Conservation (phyloP, 441 rosid genomes). For the Arabidopsis hybrid region DNA sequence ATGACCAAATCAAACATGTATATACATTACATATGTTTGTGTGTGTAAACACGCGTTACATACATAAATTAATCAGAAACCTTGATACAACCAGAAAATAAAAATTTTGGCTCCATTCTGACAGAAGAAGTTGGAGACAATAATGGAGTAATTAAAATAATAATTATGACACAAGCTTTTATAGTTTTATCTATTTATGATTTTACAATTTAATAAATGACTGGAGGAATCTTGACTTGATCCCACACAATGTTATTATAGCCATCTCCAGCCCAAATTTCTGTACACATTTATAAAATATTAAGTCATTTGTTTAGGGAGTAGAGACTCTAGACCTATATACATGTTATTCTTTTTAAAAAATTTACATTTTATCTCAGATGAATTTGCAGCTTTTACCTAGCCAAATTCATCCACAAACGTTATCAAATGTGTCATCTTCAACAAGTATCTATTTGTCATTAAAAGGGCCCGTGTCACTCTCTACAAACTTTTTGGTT, state of each 20-base stretch:
- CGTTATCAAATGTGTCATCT: conserved; percentile 28
- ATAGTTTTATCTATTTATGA: conserved; percentile 30
- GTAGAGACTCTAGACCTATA: neutral
- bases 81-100: conserved; percentile 38
- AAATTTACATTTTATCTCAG: neutral
- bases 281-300: conserved; percentile 17
- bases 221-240: conserved; percentile 45
- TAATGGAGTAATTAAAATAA: conserved; percentile 44
- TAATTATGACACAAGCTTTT: conserved; percentile 29
- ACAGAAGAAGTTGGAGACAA: conserved; percentile 41
- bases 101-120: conserved; percentile 26
- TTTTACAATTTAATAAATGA: conserved; percentile 35
- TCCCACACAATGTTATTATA: conserved; percentile 41
- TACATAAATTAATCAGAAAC: conserved; percentile 35
- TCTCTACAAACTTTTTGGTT: conserved; percentile 1
- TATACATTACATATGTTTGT: neutral
- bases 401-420: neutral
- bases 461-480: conserved; percentile 5
- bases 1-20: conserved; percentile 37
- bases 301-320: neutral
- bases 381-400: conserved; percentile 20
- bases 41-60: conserved; percentile 25
- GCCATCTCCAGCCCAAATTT: conserved; percentile 37
- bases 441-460: neutral
- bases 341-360: neutral